These are phyloP conservation scores for Trichoderma aggressivum DNA, from an alignment of 2,329 filamentous ascomycete species.

Conservation along the genomic window DNA sequence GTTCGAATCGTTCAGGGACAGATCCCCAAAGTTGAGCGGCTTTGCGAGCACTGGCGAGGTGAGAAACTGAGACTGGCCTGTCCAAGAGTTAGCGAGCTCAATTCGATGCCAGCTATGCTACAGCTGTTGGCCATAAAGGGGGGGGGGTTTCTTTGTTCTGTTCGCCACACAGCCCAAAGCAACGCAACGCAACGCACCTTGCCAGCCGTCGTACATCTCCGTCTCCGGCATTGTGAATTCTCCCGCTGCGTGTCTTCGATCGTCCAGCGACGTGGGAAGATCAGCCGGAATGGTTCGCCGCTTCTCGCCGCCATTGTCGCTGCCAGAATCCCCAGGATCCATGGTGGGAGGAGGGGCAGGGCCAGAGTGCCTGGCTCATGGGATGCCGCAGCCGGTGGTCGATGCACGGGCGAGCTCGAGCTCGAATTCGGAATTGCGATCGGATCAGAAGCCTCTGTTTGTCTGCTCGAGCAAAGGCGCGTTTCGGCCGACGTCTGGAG, in stretches of 20 bases:
- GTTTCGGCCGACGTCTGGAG: neutral
- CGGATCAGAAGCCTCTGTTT: neutral
- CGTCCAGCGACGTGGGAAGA: slow-evolving; percentile 86
- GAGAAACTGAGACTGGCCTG: slow-evolving; percentile 93
- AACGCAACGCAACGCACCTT: slow-evolving; percentile 58
- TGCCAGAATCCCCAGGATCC: slow-evolving; percentile 54
- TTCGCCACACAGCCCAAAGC: neutral
- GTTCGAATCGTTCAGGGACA: slow-evolving; percentile 77
- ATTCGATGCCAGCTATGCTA: neutral
- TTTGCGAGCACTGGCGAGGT: slow-evolving; percentile 82
- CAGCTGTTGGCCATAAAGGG: neutral
- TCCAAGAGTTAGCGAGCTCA: slow-evolving; percentile 25
- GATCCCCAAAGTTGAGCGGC: slow-evolving; percentile 75
- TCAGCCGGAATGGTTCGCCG: slow-evolving; percentile 68
- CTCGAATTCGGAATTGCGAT: neutral
- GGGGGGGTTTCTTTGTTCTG: neutral
- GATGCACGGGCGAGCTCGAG: neutral
- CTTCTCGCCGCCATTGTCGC: slow-evolving; percentile 38
- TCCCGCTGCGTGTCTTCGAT: slow-evolving; percentile 67
- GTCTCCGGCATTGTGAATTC: slow-evolving; percentile 71
- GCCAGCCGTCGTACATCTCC: slow-evolving; percentile 98
- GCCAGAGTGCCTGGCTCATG: slow-evolving; percentile 35
- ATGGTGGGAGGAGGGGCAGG: slow-evolving; percentile 46
- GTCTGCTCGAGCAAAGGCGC: neutral
- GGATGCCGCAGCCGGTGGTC: slow-evolving; percentile 19